A percentile compares a stretch with the other conserved stretches of the same genome.
phyloP scores from a whole-genome alignment of 495 filamentous ascomycete genomes.

The Schizothecium vesticola region DNA sequence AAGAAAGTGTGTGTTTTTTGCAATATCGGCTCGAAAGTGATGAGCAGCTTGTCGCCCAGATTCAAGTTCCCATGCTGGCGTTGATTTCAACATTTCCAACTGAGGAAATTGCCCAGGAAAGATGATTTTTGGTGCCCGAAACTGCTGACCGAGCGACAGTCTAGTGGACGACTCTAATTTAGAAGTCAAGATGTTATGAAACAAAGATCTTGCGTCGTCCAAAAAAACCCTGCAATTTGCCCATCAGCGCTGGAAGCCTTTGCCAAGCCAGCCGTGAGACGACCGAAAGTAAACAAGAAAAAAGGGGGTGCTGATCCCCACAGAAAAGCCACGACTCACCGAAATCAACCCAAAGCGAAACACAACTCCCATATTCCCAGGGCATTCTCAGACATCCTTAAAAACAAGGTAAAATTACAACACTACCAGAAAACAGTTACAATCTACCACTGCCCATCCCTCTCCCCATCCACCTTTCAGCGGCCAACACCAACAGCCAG shows the following conservation, averaged over 20 bases:
- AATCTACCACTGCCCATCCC: not conserved
- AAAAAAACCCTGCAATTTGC: not conserved
- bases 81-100: too few species aligned
- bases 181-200: too few species aligned
- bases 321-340: not conserved
- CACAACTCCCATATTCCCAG: not conserved
- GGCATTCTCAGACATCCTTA: too few species aligned
- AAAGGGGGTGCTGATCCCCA: not conserved
- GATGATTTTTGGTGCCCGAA: too few species aligned
- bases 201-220: too few species aligned
- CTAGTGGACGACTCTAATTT: too few species aligned
- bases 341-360: not conserved
- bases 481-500: not conserved
- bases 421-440: not conserved
- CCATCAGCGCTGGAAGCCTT: not conserved
- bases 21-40: not conserved
- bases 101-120: not conserved
- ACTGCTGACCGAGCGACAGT: too few species aligned
- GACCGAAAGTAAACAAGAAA: not conserved
- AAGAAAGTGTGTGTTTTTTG: not conserved
- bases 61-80: too few species aligned
- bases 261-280: not conserved
- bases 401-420: too few species aligned
- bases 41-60: too few species aligned
- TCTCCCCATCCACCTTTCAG: too few species aligned